Evolutionary conservation across 1,284 basidiomycete species (phyloP).

Genomic region (Chalciporus sp.): DNA sequence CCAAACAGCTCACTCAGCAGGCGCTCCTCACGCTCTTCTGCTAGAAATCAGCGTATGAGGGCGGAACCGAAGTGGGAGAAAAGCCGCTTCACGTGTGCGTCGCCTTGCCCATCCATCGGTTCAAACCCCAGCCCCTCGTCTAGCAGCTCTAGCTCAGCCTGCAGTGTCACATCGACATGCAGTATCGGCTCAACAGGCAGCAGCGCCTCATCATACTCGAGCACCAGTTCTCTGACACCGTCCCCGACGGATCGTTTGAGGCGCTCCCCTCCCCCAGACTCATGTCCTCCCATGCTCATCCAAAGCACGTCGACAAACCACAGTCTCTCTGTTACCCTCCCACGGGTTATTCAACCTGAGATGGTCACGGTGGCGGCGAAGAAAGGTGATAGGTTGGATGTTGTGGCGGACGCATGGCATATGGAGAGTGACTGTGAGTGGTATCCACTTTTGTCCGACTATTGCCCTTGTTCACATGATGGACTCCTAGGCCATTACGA

Average conservation of each 20-base stretch:
- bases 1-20: constrained; percentile 29
- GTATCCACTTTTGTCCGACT: neutral
- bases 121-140: constrained; percentile 25
- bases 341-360: constrained; percentile 48
- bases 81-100: constrained; percentile 31
- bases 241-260: constrained; percentile 43
- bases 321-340: constrained; percentile 43
- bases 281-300: constrained; percentile 43
- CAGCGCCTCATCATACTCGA: constrained; percentile 15
- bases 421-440: constrained; percentile 53
- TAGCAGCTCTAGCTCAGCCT: constrained; percentile 25
- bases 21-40: constrained; percentile 33
- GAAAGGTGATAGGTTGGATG: constrained; percentile 51
- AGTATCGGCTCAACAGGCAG: constrained; percentile 18
- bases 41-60: constrained; percentile 28
- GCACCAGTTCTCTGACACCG: constrained; percentile 19
- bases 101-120: constrained; percentile 30
- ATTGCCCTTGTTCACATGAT: constrained; percentile 6
- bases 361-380: constrained; percentile 59
- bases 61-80: constrained; percentile 32
- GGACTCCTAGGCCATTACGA: constrained; percentile 51
- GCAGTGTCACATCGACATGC: constrained; percentile 28
- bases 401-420: constrained; percentile 62
- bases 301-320: constrained; percentile 39
- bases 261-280: constrained; percentile 39